These are phyloP conservation scores for Arctium lappa DNA, from an alignment of 129 eudicot genomes.

Conservation along the genomic window DNA sequence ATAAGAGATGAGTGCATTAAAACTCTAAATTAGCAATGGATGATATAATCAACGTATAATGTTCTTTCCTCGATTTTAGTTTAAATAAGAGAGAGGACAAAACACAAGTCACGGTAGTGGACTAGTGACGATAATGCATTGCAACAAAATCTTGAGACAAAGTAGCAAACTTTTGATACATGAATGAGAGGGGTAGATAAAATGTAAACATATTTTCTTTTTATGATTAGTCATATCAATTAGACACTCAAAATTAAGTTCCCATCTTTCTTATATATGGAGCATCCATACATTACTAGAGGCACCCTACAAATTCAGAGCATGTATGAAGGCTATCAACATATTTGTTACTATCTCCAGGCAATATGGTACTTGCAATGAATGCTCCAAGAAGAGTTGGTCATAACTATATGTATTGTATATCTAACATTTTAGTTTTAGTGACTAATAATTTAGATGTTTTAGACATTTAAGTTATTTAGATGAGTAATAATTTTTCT, in stretches of 20 bases:
- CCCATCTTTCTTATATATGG: neutral
- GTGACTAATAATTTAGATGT: neutral
- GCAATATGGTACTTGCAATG: neutral
- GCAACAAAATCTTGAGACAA: neutral
- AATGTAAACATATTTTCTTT: too few relatives aligned
- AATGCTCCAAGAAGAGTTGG: too few relatives aligned
- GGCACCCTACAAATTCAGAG: neutral
- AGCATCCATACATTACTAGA: neutral
- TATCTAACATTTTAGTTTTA: too few relatives aligned
- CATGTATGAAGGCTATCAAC: neutral
- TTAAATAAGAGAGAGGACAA: neutral
- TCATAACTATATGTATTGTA: too few relatives aligned
- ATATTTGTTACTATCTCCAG: neutral
- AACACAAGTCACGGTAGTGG: neutral
- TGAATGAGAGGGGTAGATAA: neutral
- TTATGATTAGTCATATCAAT: too few relatives aligned
- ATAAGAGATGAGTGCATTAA: neutral
- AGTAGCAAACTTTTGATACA: neutral
- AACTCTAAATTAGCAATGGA: neutral
- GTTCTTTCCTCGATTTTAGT: neutral
- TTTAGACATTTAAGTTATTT: too few relatives aligned
- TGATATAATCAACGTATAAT: too few relatives aligned
- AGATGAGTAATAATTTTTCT: too few relatives aligned
- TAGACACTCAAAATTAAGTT: neutral
- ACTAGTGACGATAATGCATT: neutral